Evolutionary conservation across 2,329 filamentous ascomycete species (phyloP).

Genomic region (Aspergillus sp.): DNA sequence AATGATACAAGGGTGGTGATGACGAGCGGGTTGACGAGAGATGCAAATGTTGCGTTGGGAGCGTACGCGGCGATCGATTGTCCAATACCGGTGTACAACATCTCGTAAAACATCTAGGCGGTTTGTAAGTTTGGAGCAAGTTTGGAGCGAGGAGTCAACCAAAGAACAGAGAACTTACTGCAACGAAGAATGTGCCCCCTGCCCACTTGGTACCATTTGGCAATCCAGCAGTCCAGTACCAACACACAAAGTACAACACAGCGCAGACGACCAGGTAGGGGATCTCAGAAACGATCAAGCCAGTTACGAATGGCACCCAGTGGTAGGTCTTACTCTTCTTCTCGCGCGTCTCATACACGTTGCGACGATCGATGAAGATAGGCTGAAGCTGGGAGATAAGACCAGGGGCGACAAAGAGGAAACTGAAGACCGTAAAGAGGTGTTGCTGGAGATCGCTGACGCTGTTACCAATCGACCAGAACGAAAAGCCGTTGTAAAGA

Average conservation of each 20-base stretch:
- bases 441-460: background rate
- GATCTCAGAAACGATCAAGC: slow-evolving; percentile 1
- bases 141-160: background rate
- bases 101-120: background rate
- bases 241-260: slow-evolving; percentile 2
- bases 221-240: background rate
- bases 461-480: background rate
- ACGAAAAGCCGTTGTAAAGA: slow-evolving; percentile 1
- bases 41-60: background rate
- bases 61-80: slow-evolving; percentile 1
- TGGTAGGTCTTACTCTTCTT: background rate
- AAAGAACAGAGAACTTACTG: background rate
- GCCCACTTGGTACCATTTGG: background rate
- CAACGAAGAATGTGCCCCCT: background rate
- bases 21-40: background rate
- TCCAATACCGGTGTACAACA: slow-evolving; percentile 1
- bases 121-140: background rate
- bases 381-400: slow-evolving; percentile 1
- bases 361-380: background rate
- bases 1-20: background rate
- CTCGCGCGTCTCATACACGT: background rate
- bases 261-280: background rate
- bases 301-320: background rate
- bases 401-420: background rate
- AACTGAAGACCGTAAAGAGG: slow-evolving; percentile 1